A percentile compares a stretch with the other conserved stretches of the same genome.
Evolutionary conservation across 495 filamentous ascomycete genomes (phyloP).

Genomic region (Extremus antarcticus): DNA sequence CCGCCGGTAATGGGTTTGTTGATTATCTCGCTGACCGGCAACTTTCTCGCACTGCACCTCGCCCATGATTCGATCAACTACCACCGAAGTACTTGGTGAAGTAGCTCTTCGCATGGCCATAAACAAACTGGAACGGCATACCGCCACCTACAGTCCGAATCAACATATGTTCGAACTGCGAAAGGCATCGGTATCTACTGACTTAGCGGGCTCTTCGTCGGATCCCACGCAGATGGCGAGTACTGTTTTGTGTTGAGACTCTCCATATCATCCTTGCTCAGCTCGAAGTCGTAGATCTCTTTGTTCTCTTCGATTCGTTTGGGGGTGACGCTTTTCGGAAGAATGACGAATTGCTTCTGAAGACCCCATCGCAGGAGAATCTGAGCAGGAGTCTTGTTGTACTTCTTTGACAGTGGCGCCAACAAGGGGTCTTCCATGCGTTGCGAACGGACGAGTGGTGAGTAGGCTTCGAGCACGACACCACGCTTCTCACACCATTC

Average conservation of each 20-base stretch:
- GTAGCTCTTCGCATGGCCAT: constrained; percentile 9
- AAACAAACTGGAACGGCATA: constrained; percentile 11
- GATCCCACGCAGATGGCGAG: constrained; percentile 64
- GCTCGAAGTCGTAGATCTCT: constrained; percentile 70
- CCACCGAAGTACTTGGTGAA: constrained; percentile 1
- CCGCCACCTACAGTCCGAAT: constrained; percentile 5
- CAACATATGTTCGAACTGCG: neutral
- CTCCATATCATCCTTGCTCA: constrained; percentile 50
- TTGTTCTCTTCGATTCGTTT: constrained; percentile 65
- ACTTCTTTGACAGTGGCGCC: constrained; percentile 50
- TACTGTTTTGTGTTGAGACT: constrained; percentile 47
- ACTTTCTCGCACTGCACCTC: no score
- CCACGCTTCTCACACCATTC: constrained; percentile 43
- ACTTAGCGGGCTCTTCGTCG: constrained; percentile 33
- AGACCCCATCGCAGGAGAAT: constrained; percentile 78
- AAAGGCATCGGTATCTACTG: neutral
- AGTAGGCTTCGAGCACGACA: constrained; percentile 47
- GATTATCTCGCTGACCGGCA: no score
- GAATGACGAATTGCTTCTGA: constrained; percentile 63
- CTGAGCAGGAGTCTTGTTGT: constrained; percentile 66
- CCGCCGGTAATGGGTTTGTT: no score
- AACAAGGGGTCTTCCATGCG: constrained; percentile 56
- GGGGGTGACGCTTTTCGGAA: constrained; percentile 65
- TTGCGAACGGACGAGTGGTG: constrained; percentile 58
- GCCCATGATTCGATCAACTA: neutral